Evolutionary conservation across 2,329 filamentous ascomycete genomes (phyloP).

Genomic region (Ustilaginoidea virens): DNA sequence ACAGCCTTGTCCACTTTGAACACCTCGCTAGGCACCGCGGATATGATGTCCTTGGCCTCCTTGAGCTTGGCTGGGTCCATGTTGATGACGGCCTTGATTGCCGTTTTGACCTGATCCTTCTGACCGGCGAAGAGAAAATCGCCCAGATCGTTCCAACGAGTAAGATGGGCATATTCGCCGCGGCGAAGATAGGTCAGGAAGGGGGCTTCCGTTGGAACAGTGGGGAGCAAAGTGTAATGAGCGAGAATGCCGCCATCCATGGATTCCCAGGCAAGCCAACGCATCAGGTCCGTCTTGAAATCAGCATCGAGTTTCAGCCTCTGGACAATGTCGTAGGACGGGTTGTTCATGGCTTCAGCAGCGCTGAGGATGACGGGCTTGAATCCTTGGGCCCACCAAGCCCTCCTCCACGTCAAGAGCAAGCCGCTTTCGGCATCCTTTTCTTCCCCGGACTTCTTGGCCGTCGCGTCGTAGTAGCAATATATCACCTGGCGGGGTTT

Average conservation of each 20-base stretch:
- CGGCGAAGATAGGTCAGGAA: constrained; percentile 59
- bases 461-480: constrained; percentile 70
- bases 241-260: constrained; percentile 75
- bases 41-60: constrained; percentile 45
- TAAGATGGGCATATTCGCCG: constrained; percentile 59
- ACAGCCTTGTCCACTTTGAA: constrained; percentile 52
- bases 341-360: constrained; percentile 71
- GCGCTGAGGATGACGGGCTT: constrained; percentile 66
- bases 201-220: constrained; percentile 59
- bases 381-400: constrained; percentile 94
- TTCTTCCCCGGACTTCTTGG: constrained; percentile 44
- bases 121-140: constrained; percentile 60
- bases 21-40: constrained; percentile 39
- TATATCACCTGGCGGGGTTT: constrained; percentile 59
- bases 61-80: constrained; percentile 34
- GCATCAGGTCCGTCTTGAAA: constrained; percentile 56
- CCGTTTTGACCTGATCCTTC: constrained; percentile 45
- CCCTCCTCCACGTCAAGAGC: constrained; percentile 74
- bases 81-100: constrained; percentile 42
- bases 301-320: constrained; percentile 39
- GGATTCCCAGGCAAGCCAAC: constrained; percentile 85
- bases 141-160: constrained; percentile 56
- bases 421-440: constrained; percentile 63
- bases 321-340: constrained; percentile 59
- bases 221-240: constrained; percentile 69